A percentile compares a stretch with the other conserved stretches of the same genome.
phyloP scores from a whole-genome alignment of 768 basidiomycete species.

The Phlebiopsis gigantea region DNA sequence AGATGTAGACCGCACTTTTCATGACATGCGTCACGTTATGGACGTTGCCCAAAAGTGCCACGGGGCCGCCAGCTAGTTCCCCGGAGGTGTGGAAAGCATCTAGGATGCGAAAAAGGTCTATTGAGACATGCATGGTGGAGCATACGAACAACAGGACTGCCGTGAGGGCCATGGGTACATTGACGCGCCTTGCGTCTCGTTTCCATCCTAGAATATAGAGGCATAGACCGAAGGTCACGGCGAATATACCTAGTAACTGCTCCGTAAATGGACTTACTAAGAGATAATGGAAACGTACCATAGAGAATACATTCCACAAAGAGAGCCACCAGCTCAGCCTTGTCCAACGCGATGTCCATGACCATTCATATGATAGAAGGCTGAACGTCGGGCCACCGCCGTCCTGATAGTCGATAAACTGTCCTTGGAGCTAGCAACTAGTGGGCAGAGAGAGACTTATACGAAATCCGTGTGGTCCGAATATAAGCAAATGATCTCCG shows the following conservation, averaged over 20 bases:
- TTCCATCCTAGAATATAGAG: constrained; percentile 4
- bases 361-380: not conserved
- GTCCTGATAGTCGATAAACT: not conserved
- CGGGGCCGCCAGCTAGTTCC: constrained; percentile 1
- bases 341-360: not conserved
- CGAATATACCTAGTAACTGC: not conserved
- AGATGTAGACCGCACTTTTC: constrained; percentile 11
- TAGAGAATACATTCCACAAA: constrained; percentile 8
- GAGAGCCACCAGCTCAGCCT: constrained; percentile 8
- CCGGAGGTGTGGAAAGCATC: constrained; percentile 2
- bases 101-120: constrained; percentile 5
- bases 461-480: too few relatives aligned
- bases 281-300: not conserved
- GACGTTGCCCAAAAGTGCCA: not conserved
- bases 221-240: constrained; percentile 4
- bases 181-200: not conserved
- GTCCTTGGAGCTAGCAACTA: too few relatives aligned
- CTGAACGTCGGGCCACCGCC: not conserved
- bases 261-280: not conserved
- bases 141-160: constrained; percentile 8
- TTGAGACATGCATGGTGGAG: constrained; percentile 8
- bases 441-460: too few relatives aligned
- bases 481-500: too few relatives aligned
- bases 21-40: constrained; percentile 2
- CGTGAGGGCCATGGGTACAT: constrained; percentile 6